A percentile compares a stretch with the other conserved stretches of the same genome.
These are phyloP conservation scores for Hawksworthiomyces lignivorus DNA, from an alignment of 2,329 filamentous ascomycete species.

Conservation along the genomic window DNA sequence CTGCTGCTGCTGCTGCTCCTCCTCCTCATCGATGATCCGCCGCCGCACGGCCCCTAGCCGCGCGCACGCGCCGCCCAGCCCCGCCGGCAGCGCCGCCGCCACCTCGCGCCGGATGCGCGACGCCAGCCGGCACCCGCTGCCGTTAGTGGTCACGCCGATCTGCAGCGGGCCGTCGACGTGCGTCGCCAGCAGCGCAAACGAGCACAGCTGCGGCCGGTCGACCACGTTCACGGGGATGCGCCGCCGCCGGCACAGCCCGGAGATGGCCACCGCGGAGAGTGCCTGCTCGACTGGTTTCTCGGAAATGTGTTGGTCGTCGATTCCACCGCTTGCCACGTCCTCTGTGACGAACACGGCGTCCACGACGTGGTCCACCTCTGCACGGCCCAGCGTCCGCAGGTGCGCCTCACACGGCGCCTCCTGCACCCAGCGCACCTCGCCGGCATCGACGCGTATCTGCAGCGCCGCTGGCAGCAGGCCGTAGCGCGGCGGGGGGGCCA, in stretches of 20 bases:
- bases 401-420: slow-evolving; percentile 63
- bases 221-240: slow-evolving; percentile 91
- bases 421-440: slow-evolving; percentile 57
- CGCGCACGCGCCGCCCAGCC: slow-evolving; percentile 69
- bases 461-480: slow-evolving; percentile 48
- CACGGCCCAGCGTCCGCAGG: slow-evolving; percentile 67
- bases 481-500: slow-evolving; percentile 53
- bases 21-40: slow-evolving; percentile 52
- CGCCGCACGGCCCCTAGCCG: slow-evolving; percentile 66
- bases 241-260: slow-evolving; percentile 64
- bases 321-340: neutral
- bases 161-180: slow-evolving; percentile 87
- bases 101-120: slow-evolving; percentile 85
- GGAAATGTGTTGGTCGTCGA: slow-evolving; percentile 22
- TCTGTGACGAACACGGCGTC: slow-evolving; percentile 86
- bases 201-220: slow-evolving; percentile 78
- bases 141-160: slow-evolving; percentile 91
- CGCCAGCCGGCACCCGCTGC: slow-evolving; percentile 87
- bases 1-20: slow-evolving; percentile 13
- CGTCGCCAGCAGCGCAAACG: slow-evolving; percentile 82
- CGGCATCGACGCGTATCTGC: slow-evolving; percentile 57
- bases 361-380: slow-evolving; percentile 68
- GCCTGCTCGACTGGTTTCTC: neutral
- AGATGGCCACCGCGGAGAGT: slow-evolving; percentile 48
- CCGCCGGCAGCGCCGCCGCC: slow-evolving; percentile 65